Base-by-base conservation (phyloP, 192 early-diverging fungal species). In the Coemansia sp. region DNA sequence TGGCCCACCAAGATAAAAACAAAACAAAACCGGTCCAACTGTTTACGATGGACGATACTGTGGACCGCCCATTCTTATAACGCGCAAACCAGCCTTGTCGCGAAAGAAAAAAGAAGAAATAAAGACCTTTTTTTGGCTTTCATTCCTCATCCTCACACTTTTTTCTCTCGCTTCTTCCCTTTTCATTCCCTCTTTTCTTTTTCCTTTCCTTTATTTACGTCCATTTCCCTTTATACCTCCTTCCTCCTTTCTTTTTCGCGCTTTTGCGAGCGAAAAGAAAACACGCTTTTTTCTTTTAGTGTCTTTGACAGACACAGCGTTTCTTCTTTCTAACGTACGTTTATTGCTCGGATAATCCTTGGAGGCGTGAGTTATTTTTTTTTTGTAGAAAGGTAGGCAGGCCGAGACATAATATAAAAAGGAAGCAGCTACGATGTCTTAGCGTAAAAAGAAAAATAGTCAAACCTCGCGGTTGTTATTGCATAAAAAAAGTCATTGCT, bases 161-260 rank as follows among this genome's bases (percentile, higher is more conserved):
- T 56, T 63, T 26, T 62, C 16, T 37, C 39, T 22, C 13, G 13
- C 41, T 62, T 66, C 51, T 46, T 26, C 48, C 43, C 32, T 54
- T 46, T 54, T 12, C 43, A 11, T 41, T 41, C 21, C 48, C 19
- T 56, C 41, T 46, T 54, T 55, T 22, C 47, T 47, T 37, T 65
- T 21, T 62, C 18, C 36, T 61, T 61, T 51, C 41, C 19, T 63
- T 60, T 16, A 49, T 48, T 19, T 13, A 41, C 52, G 56, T n/a
- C 62, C 58, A 16, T 51, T 63, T 66, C 45, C 42, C 55, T 42
- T 66, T 67, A 67, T 32, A 49, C 55, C 13, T 37, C 52, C 45
- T 19, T 5, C 26, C 54, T 41, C 46, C 18, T 56, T 8, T 47
- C 18, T 39, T 9, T 32, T 45, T 58, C 49, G n/a, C n/a, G n/a